Evolutionary conservation across 805 yeast genomes (phyloP), one percentile per base, ranked within the genome.

Genomic region (Teunomyces panamensis): DNA sequence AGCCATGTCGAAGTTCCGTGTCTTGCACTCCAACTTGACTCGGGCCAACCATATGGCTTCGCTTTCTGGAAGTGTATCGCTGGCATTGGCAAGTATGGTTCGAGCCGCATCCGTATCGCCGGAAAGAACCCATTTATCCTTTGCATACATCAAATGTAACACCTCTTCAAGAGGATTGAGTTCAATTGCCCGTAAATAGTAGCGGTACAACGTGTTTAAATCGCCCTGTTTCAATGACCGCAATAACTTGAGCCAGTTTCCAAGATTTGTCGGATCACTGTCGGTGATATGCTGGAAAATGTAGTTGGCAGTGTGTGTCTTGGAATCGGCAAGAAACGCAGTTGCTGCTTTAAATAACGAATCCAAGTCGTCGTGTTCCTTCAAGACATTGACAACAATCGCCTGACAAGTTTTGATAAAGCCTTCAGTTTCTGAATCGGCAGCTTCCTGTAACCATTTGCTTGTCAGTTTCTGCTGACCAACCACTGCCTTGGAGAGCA

Each of bases 1-100:
- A 0, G 85, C 84, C 3, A 60, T 53, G 1, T 61, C 62, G 47
- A 75, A 74, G 29, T 76, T 59, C 4, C 67, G 63, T 5, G 70
- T 64, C 17, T 72, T 72, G 13, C 69, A 66, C 47, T 87, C 87
- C 30, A 89, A 64, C 53, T 87, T 85, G 20, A 85, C 71, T n/a
- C 84, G 74, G 0, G 92, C 92, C 43, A 85, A 67, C 88, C 89
- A 84, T 8, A 89, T 60, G 20, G 76, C 79, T 50, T 80, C 84
- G 50, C 69, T 72, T 0, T 63, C 53, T 1, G 84, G 78, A 7
- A 78, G 64, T 2, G 54, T 46, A 4, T 67, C 58, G 37, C 78
- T 60, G 0, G 86, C 85, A 10, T 71, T 65, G 2, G 68, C 58
- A 5, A 90, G 65, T 3, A 87, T 77, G 0, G 58, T 55, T 45